Evolutionary conservation across 2,329 filamentous ascomycete species (phyloP), one percentile per base, ranked within the genome.

Genomic region (Talaromyces sp.): DNA sequence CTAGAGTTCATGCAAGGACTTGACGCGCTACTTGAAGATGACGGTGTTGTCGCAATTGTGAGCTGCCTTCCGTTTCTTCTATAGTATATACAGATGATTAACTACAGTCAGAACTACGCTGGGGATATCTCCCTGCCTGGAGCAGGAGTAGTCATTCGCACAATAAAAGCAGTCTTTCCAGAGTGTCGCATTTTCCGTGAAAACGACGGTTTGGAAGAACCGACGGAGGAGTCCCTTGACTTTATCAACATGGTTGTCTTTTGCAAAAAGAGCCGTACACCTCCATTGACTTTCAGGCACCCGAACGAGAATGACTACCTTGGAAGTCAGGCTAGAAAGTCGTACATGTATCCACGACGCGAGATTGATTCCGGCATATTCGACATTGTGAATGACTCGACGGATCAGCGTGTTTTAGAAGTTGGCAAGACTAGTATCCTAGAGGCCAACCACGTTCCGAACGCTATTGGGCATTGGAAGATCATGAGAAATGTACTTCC

Each of bases 181-280:
- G 87, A 88, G 3, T 99, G 95, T 79, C 91, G 93, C 67, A 87
- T 96, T 71, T 99, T 93, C 85, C 89, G 95, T 68, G 95, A 99
- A 78, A 83, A 85, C 29, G 83, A 87, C 3, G 64, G 54, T 2
- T 45, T 53, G 5, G 63, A 67, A 22, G 29, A 54, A 29, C 79
- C 83, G 0, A 78, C 82, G 2, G 80, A 86, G 4, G 77, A 80
- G 7, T 77, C 86, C 25, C 81, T 82, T 40, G 91, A 97, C 74
- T 97, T 98, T 76, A 92, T 93, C 75, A 99, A 99, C 81, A 92
- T 98, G 86, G 91, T 98, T 56, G 88, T 98, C 67, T 97, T 97
- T 81, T 99, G 95, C 83, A 88, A 86, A 66, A 94, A 93, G 78
- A 82, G 80, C 11, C 75, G 79, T 29, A 69, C 71, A 27, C 70